Conservation (phyloP, 2,329 filamentous ascomycete species). For the Nemania serpens region DNA sequence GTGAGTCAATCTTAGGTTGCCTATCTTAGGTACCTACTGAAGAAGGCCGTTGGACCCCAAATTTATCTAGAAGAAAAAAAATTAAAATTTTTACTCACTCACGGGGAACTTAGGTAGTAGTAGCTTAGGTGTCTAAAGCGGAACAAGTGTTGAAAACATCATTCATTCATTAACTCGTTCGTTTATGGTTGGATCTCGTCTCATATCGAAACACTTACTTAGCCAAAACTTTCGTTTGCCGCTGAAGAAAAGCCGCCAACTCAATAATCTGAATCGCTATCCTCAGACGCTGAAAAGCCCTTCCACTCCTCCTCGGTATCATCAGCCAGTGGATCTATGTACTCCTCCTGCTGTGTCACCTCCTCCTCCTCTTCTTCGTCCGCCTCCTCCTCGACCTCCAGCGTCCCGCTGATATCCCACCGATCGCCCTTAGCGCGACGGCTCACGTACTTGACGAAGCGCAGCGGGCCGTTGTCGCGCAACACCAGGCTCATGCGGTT, state of each 20-base stretch:
- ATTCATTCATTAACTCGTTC: not conserved
- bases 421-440: conserved; percentile 81
- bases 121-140: too few relatives aligned
- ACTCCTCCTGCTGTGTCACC: conserved; percentile 44
- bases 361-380: conserved; percentile 46
- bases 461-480: conserved; percentile 81
- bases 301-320: conserved; percentile 62
- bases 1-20: too few relatives aligned
- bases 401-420: conserved; percentile 85
- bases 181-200: not conserved
- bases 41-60: too few relatives aligned
- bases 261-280: conserved; percentile 39
- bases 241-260: not conserved
- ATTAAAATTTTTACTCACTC: too few relatives aligned
- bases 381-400: conserved; percentile 68
- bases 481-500: conserved; percentile 91
- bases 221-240: not conserved
- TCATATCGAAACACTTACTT: not conserved
- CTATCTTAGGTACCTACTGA: too few relatives aligned
- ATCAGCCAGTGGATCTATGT: conserved; percentile 44
- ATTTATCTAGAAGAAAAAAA: too few relatives aligned
- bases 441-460: conserved; percentile 97
- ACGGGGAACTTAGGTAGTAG: too few relatives aligned
- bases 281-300: conserved; percentile 54
- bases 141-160: not conserved